Base-by-base conservation (phyloP, 805 yeast genomes). In the Candida multigemmis region DNA sequence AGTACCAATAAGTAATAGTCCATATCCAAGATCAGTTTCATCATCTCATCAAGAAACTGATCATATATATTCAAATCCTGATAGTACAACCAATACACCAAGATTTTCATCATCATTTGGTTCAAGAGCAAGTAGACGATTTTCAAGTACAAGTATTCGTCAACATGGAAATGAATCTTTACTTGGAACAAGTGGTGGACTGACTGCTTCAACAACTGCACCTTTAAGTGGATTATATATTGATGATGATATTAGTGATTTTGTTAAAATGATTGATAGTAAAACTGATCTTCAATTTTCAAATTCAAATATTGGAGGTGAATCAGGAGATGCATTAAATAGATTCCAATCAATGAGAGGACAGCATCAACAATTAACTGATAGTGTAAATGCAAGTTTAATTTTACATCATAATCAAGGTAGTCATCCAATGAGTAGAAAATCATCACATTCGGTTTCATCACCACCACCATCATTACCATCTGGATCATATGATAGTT, bases 31-130 rank as follows among this genome's bases (percentile, higher is more conserved):
- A 25, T 57, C 65, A 2, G 40, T 55, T 4, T 50, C 64, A 0
- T 60, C 66, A 4, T 56, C 64, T 1, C 64, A 56, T 35, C 38
- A 37, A 14, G 65, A 57, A 13, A 48, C 40, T n/a, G 47, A 46
- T 21, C 31, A 34, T 6, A 23, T 36, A 9, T 42, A 38, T 11
- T 24, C 42, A 15, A 36, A 34, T 16, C 33, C 34, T 2, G 59
- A 50, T 12, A 47, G 43, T 24, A 40, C 54, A 4, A 45, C 63
- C 14, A 59, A 43, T 17, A 60, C 77, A 0, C 78, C 82, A 2
- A 65, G 75, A 36, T 79, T 77, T 37, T 69, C 83, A 2, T 74
- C 89, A 1, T 77, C 87, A 0, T 78, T 78, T 48, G 82, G 83
- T 0, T 74, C 77, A n/a, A 56, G 82, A 25, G 64, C 57, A 10